Conservation (phyloP, 768 basidiomycete genomes). For the Lactifluus piperatus region DNA sequence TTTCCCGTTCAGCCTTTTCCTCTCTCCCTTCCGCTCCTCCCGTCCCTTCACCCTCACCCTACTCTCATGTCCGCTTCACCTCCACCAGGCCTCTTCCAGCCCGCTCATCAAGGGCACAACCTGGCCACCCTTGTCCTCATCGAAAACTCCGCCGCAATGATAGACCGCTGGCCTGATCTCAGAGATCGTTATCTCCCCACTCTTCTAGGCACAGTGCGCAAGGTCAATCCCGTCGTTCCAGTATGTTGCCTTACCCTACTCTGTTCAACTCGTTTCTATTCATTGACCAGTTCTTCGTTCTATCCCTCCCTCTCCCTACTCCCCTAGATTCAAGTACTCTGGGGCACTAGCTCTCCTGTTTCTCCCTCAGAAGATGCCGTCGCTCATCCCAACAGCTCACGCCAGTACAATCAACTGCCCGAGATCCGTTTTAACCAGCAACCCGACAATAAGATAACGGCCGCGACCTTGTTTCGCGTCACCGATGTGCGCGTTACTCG, state of each 20-base stretch:
- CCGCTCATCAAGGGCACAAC: conserved; percentile 12
- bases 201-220: conserved; percentile 21
- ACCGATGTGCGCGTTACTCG: conserved; percentile 15
- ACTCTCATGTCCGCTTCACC: conserved; percentile 9
- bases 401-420: conserved; percentile 17
- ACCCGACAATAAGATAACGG: conserved; percentile 18
- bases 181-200: conserved; percentile 21
- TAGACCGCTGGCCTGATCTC: conserved; percentile 21
- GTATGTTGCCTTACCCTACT: conserved; percentile 7
- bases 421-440: conserved; percentile 17
- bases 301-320: background rate
- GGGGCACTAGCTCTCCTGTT: conserved; percentile 13
- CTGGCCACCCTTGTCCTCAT: conserved; percentile 20
- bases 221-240: conserved; percentile 18
- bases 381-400: conserved; percentile 7
- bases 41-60: background rate
- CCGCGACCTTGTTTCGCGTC: conserved; percentile 10
- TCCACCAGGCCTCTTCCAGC: conserved; percentile 18
- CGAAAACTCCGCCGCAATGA: conserved; percentile 20
- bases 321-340: conserved; percentile 19
- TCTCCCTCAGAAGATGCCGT: conserved; percentile 15
- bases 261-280: background rate
- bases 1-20: background rate
- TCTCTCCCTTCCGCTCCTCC: background rate
- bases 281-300: background rate